phyloP scores from a whole-genome alignment of 257 asterid genomes.

The Solanum tarijense region DNA sequence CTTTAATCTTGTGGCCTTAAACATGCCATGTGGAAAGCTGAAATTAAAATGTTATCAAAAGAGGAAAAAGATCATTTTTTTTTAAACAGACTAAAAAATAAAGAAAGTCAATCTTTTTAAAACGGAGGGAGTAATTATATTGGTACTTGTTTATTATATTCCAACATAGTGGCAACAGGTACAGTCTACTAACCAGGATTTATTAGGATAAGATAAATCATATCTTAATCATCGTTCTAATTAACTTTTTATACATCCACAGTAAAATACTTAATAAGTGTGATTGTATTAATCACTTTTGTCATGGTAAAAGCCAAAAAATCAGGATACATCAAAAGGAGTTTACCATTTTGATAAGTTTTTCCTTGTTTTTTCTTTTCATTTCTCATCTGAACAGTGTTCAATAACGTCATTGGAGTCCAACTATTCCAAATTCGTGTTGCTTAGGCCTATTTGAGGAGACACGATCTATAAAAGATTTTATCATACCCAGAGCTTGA shows the following conservation, averaged over 20 bases:
- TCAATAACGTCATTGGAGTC: not conserved
- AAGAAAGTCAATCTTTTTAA: no score
- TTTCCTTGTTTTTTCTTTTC: no score
- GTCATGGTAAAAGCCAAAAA: slow-evolving; percentile 14
- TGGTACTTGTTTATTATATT: not conserved
- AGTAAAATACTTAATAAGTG: not conserved
- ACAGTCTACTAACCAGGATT: slow-evolving; percentile 3
- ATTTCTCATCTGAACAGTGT: not conserved
- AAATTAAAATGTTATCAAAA: no score
- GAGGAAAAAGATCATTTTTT: no score
- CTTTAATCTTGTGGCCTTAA: no score
- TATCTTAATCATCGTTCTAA: not conserved
- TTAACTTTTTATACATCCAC: not conserved
- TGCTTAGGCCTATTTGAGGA: not conserved
- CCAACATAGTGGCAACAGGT: not conserved
- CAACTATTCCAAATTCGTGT: not conserved
- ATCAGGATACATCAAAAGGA: slow-evolving; percentile 7
- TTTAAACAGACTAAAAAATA: no score
- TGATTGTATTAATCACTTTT: not conserved
- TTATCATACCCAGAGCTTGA: no score
- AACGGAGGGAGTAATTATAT: not conserved
- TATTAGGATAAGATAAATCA: slow-evolving; percentile 5
- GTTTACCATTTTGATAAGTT: not conserved
- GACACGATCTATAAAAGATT: no score
- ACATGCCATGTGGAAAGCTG: no score